Conservation (phyloP, 208 protist species). For the Crithidia sp. region DNA sequence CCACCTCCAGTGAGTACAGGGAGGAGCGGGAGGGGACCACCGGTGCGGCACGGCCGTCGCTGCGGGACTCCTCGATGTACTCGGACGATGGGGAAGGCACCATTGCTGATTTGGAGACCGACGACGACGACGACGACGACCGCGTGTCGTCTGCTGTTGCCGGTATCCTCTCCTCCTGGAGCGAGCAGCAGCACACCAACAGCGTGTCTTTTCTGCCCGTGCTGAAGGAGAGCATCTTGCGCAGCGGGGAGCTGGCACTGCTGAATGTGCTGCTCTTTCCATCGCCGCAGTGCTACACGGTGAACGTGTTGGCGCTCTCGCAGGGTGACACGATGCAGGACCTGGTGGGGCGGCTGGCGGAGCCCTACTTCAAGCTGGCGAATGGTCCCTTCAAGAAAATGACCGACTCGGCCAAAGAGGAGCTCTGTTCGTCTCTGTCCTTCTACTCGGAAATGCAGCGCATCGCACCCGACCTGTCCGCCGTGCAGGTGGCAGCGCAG, state of each 20-base stretch:
- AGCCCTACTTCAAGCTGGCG: slow-evolving; percentile 42
- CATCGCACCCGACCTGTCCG: slow-evolving; percentile 18
- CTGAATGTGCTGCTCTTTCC: slow-evolving; percentile 50
- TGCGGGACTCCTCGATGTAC: not conserved
- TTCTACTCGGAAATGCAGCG: slow-evolving; percentile 44
- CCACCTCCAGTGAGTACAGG: not conserved
- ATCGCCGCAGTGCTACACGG: slow-evolving; percentile 34
- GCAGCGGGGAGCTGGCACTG: slow-evolving; percentile 37
- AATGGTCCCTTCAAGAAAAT: slow-evolving; percentile 45
- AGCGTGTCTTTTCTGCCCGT: slow-evolving; percentile 43
- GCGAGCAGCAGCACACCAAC: slow-evolving; percentile 34
- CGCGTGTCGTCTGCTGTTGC: slow-evolving; percentile 35
- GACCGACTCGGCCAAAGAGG: slow-evolving; percentile 12
- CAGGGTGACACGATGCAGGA: slow-evolving; percentile 42
- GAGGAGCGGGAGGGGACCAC: not conserved
- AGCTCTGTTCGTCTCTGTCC: slow-evolving; percentile 22
- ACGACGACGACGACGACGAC: slow-evolving; percentile 30
- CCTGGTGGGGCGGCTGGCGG: slow-evolving; percentile 32
- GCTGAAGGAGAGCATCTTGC: slow-evolving; percentile 47
- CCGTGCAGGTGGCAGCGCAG: slow-evolving; percentile 28
- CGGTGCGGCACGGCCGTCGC: not conserved
- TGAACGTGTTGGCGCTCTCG: slow-evolving; percentile 42
- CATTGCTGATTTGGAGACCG: not conserved
- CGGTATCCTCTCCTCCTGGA: slow-evolving; percentile 44
- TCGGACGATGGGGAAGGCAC: slow-evolving; percentile 11